These are phyloP conservation scores for Glarea lozoyensis DNA, from an alignment of 495 filamentous ascomycete genomes.

Conservation along the genomic window DNA sequence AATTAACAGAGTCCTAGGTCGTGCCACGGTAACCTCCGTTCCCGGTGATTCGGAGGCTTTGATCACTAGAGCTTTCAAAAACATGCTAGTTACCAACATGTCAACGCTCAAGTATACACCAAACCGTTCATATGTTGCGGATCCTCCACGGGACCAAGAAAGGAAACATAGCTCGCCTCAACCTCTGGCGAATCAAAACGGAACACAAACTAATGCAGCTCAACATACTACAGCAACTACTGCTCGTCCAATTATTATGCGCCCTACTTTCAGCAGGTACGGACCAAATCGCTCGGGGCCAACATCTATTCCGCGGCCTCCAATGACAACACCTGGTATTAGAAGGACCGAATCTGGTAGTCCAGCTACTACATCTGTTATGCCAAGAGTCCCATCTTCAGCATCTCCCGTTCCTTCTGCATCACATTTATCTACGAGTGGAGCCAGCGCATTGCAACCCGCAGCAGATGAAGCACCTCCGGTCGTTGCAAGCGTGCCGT, in stretches of 20 bases:
- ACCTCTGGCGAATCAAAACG: conserved; percentile 11
- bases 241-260: conserved; percentile 8
- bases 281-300: conserved; percentile 12
- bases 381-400: conserved; percentile 9
- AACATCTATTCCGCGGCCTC: conserved; percentile 17
- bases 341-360: conserved; percentile 13
- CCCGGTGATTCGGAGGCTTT: conserved; percentile 10
- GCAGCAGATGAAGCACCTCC: conserved; percentile 4
- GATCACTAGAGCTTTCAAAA: conserved; percentile 15
- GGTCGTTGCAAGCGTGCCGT: too few relatives aligned
- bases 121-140: background rate
- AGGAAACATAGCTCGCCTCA: conserved; percentile 5
- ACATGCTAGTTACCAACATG: conserved; percentile 13
- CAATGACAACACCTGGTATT: conserved; percentile 18
- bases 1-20: conserved; percentile 15
- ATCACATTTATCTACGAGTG: conserved; percentile 9
- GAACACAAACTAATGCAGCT: conserved; percentile 5
- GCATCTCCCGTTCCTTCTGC: conserved; percentile 11
- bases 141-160: background rate
- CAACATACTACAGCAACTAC: conserved; percentile 3
- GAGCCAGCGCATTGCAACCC: conserved; percentile 17
- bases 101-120: conserved; percentile 8
- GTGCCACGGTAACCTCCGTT: conserved; percentile 7
- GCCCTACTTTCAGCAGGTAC: conserved; percentile 18
- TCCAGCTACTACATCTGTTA: conserved; percentile 7